phyloP scores from a whole-genome alignment of 1,139 yeast species.

The Kazachstania sp. region DNA sequence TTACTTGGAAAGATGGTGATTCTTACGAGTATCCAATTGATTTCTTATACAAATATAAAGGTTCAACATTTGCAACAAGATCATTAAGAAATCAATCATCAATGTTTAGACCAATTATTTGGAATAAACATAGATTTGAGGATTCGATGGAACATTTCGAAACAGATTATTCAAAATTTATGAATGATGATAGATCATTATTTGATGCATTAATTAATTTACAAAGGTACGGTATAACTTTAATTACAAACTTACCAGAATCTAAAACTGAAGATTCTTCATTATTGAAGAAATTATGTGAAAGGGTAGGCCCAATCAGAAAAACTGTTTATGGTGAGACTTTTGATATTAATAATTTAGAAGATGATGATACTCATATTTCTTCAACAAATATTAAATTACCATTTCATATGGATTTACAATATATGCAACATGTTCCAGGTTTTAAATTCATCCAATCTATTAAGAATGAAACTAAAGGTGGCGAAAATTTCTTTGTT shows the following conservation, averaged over 20 bases:
- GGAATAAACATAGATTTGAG: slow-evolving; percentile 36
- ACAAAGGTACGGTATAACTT: slow-evolving; percentile 51
- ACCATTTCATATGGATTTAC: slow-evolving; percentile 74
- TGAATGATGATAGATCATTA: slow-evolving; percentile 36
- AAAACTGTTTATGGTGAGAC: slow-evolving; percentile 67
- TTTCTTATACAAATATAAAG: slow-evolving; percentile 40
- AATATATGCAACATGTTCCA: slow-evolving; percentile 78
- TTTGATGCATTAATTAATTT: slow-evolving; percentile 39
- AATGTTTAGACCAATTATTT: slow-evolving; percentile 33
- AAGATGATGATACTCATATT: slow-evolving; percentile 54
- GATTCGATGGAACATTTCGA: slow-evolving; percentile 24
- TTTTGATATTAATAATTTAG: slow-evolving; percentile 59
- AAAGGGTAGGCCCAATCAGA: slow-evolving; percentile 60
- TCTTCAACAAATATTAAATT: slow-evolving; percentile 62
- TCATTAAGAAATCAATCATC: slow-evolving; percentile 28
- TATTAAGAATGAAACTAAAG: slow-evolving; percentile 65
- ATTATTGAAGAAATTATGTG: slow-evolving; percentile 43
- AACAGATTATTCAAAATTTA: slow-evolving; percentile 39
- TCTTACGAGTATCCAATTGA: slow-evolving; percentile 39
- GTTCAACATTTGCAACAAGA: slow-evolving; percentile 34
- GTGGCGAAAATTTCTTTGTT: slow-evolving; percentile 46
- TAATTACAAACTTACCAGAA: slow-evolving; percentile 48
- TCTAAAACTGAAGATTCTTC: slow-evolving; percentile 8
- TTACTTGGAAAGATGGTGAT: slow-evolving; percentile 53
- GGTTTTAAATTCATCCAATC: slow-evolving; percentile 68